phyloP scores from a whole-genome alignment of 2,329 filamentous ascomycete genomes.

The Apiospora arundinis region DNA sequence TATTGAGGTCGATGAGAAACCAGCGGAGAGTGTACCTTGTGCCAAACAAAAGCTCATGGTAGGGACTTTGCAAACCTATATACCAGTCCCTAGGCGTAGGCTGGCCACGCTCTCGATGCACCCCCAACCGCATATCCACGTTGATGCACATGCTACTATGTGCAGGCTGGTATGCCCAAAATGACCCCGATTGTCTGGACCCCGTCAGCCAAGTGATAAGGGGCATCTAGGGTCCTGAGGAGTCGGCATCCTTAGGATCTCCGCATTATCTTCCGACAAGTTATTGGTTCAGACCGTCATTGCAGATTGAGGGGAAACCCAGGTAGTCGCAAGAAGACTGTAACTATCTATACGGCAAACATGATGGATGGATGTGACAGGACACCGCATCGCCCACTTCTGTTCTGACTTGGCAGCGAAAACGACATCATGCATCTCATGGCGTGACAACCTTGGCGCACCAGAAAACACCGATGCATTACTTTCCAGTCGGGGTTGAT shows the following conservation, averaged over 20 bases:
- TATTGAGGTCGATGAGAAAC: neutral
- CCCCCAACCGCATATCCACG: neutral
- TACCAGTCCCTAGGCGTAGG: neutral
- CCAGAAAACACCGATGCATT: neutral
- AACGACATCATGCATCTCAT: neutral
- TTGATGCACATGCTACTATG: neutral
- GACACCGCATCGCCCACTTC: neutral
- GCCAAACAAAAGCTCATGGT: neutral
- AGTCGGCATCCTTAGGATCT: neutral
- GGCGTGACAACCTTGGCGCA: neutral
- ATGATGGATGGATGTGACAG: neutral
- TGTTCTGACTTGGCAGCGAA: neutral
- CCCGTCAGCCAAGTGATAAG: neutral
- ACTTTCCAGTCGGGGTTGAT: neutral
- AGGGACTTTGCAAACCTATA: neutral
- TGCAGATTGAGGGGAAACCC: neutral
- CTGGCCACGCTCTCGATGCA: too few relatives aligned
- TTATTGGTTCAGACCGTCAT: too few relatives aligned
- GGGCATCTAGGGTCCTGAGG: neutral
- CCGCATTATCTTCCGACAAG: too few relatives aligned
- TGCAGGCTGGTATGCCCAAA: neutral
- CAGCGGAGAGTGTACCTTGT: neutral
- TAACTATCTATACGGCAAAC: neutral
- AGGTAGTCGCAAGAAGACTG: neutral
- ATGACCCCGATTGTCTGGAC: neutral